These are phyloP conservation scores for Leccinum variicolor DNA, from an alignment of 768 basidiomycete genomes.

Conservation along the genomic window DNA sequence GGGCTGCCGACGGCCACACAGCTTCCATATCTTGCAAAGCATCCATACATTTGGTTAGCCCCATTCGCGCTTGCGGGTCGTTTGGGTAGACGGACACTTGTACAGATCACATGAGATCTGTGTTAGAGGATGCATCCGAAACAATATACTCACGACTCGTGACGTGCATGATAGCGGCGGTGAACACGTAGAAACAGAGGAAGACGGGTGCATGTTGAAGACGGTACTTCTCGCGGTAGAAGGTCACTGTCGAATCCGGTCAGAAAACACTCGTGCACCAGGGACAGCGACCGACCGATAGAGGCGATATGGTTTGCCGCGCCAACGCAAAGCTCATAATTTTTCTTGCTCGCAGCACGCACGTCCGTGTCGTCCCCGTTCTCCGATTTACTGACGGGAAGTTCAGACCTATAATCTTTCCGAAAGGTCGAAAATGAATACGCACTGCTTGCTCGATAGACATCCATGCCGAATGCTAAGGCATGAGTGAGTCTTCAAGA, in stretches of 20 bases:
- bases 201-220: conserved; percentile 64
- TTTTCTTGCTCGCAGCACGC: conserved; percentile 53
- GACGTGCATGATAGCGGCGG: conserved; percentile 77
- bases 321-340: conserved; percentile 68
- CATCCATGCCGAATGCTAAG: conserved; percentile 28
- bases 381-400: conserved; percentile 32
- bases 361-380: conserved; percentile 50
- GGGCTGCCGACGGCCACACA: conserved; percentile 74
- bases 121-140: not conserved
- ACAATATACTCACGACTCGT: conserved; percentile 52
- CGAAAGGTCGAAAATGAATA: not conserved
- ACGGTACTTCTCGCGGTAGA: conserved; percentile 62
- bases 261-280: not conserved
- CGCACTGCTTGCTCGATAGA: conserved; percentile 38
- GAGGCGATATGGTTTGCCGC: conserved; percentile 80
- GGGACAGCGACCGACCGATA: conserved; percentile 42
- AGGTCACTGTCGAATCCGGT: conserved; percentile 37
- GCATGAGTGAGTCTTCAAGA: conserved; percentile 2
- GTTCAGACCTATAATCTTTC: not conserved
- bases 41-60: conserved; percentile 65
- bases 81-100: conserved; percentile 61
- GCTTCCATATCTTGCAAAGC: conserved; percentile 61
- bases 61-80: conserved; percentile 67
- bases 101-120: conserved; percentile 1
- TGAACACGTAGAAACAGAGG: conserved; percentile 76